These are phyloP conservation scores for Leptomonas pyrrhocoris DNA, from an alignment of 208 protist species.

Conservation along the genomic window DNA sequence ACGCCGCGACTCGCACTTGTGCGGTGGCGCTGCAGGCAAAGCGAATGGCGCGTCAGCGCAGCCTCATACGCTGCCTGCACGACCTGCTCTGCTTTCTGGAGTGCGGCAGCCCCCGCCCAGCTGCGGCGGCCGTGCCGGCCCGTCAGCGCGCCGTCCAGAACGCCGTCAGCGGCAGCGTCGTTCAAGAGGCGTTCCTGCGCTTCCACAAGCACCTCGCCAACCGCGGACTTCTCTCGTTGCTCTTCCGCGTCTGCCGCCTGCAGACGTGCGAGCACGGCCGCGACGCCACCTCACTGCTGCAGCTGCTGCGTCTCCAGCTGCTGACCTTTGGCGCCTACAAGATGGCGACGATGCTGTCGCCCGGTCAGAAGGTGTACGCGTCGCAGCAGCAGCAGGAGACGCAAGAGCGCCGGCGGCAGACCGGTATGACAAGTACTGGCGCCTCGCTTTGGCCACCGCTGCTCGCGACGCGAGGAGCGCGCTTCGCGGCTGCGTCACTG, in stretches of 20 bases:
- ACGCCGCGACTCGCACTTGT: not conserved
- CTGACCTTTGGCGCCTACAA: constrained; percentile 39
- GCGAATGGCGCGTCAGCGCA: not conserved
- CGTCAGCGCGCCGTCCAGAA: constrained; percentile 28
- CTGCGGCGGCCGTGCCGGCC: constrained; percentile 16
- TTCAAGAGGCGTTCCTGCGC: constrained; percentile 20
- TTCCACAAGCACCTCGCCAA: constrained; percentile 59
- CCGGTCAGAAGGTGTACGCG: constrained; percentile 19
- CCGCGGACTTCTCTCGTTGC: constrained; percentile 45
- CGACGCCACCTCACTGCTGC: constrained; percentile 65
- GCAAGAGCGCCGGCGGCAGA: constrained; percentile 12
- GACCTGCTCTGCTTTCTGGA: constrained; percentile 34
- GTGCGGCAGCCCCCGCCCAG: constrained; percentile 28
- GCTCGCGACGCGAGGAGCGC: not conserved
- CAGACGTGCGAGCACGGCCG: constrained; percentile 53
- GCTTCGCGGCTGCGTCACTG: not conserved
- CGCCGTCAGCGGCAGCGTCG: not conserved
- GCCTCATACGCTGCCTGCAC: constrained; percentile 31
- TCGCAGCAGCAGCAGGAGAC: constrained; percentile 6
- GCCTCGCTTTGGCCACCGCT: constrained; percentile 6
- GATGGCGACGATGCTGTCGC: constrained; percentile 28
- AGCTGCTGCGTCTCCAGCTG: constrained; percentile 62
- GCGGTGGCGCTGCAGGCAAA: not conserved
- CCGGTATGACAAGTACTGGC: not conserved
- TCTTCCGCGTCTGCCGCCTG: constrained; percentile 53